Percentiles rank a stretch among this genome's conserved stretches.
Evolutionary conservation across 2,329 filamentous ascomycete species (phyloP).

Genomic region (Paecilomyces dactylethromorphus): DNA sequence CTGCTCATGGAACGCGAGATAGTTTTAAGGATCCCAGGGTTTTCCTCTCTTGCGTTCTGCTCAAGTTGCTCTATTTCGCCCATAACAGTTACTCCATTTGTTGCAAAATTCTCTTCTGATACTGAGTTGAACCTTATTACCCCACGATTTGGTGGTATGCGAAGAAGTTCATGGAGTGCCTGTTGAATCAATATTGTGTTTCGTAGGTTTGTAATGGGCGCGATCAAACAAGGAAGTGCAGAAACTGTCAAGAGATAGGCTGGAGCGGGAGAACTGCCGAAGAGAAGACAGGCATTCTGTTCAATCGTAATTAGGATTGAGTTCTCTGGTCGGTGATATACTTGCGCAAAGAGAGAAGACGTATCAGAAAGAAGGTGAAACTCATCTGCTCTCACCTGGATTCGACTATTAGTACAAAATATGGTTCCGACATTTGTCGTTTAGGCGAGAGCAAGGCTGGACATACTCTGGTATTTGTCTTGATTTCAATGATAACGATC

Average conservation of each 20-base stretch:
- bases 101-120: slow-evolving; percentile 64
- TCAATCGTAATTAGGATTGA: slow-evolving; percentile 71
- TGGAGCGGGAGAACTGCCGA: slow-evolving; percentile 68
- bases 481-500: slow-evolving; percentile 57
- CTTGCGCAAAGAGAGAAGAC: slow-evolving; percentile 63
- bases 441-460: background rate
- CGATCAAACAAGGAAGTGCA: slow-evolving; percentile 61
- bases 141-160: slow-evolving; percentile 60
- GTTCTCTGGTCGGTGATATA: slow-evolving; percentile 67
- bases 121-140: slow-evolving; percentile 66
- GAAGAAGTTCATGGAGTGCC: slow-evolving; percentile 65
- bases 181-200: slow-evolving; percentile 71
- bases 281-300: slow-evolving; percentile 67
- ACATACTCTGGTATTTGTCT: slow-evolving; percentile 58
- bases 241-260: slow-evolving; percentile 73
- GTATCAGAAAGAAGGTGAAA: slow-evolving; percentile 68
- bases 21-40: slow-evolving; percentile 33
- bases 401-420: slow-evolving; percentile 11
- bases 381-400: slow-evolving; percentile 63
- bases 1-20: slow-evolving; percentile 33
- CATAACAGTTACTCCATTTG: slow-evolving; percentile 62
- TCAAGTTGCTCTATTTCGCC: slow-evolving; percentile 59
- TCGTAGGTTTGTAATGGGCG: slow-evolving; percentile 70
- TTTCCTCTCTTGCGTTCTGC: slow-evolving; percentile 37
- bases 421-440: background rate